Conservation (phyloP, 345 rosid species). For the Crucihimalaya himalaica region DNA sequence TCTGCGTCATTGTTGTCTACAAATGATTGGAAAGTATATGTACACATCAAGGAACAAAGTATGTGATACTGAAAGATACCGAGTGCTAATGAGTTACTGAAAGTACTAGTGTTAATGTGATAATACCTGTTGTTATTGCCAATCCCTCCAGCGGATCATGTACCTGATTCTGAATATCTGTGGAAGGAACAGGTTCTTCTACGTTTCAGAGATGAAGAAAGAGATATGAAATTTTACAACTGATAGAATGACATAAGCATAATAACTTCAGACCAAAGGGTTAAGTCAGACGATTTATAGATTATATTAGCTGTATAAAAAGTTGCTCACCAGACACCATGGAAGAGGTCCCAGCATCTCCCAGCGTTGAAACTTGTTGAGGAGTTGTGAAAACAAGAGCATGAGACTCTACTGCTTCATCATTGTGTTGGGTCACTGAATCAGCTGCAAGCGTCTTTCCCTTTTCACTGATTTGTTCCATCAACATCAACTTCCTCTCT, state of each 20-base stretch:
- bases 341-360: slow-evolving; percentile 1
- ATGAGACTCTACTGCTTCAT: slow-evolving; percentile 11
- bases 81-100: too few relatives aligned
- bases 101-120: not conserved
- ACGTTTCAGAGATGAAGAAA: not conserved
- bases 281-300: not conserved
- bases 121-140: slow-evolving; percentile 22
- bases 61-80: not conserved
- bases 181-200: not conserved
- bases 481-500: slow-evolving; percentile 16
- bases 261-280: not conserved
- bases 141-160: not conserved
- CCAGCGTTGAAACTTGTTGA: not conserved
- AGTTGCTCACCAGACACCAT: slow-evolving; percentile 31
- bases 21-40: slow-evolving; percentile 9
- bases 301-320: not conserved
- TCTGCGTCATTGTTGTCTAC: not conserved
- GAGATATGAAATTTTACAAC: not conserved
- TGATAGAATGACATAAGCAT: not conserved
- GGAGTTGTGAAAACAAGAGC: slow-evolving; percentile 12
- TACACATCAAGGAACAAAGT: not conserved
- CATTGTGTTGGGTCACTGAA: slow-evolving; percentile 3
- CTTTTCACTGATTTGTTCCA: slow-evolving; percentile 10
- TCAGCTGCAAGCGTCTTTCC: not conserved
- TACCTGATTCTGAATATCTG: not conserved